phyloP scores from a whole-genome alignment of 2,329 filamentous ascomycete genomes.

The Fusarium sp. region DNA sequence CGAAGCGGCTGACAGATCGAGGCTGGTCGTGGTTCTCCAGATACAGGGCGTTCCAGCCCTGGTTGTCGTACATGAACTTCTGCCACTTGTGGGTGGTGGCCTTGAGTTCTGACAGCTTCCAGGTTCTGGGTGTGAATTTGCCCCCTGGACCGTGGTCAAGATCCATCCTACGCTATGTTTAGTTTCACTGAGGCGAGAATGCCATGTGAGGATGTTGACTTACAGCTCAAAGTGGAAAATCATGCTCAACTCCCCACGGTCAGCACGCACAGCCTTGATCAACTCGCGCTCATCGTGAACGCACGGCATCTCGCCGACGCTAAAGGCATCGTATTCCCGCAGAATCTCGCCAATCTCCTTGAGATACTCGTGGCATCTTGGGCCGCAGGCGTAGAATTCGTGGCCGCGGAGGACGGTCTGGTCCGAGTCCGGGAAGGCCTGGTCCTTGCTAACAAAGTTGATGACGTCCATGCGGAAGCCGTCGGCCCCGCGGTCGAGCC shows the following conservation, averaged over 20 bases:
- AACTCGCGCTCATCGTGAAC: conserved; percentile 56
- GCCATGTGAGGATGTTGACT: conserved; percentile 28
- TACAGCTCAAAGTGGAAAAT: conserved; percentile 78
- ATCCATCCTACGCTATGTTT: conserved; percentile 54
- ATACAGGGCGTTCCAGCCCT: conserved; percentile 74
- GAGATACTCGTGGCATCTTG: conserved; percentile 60
- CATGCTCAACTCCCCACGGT: conserved; percentile 74
- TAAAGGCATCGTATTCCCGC: conserved; percentile 61
- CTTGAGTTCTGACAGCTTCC: conserved; percentile 65
- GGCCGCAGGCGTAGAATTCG: conserved; percentile 66
- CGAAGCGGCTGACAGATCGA: conserved; percentile 68
- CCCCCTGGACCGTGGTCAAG: conserved; percentile 59
- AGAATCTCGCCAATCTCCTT: conserved; percentile 59
- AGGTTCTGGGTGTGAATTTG: conserved; percentile 57
- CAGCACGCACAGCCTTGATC: conserved; percentile 63
- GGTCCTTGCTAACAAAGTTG: conserved; percentile 74
- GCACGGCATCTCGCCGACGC: conserved; percentile 64
- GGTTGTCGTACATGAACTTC: conserved; percentile 67
- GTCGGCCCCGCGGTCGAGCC: conserved; percentile 75
- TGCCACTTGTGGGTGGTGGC: conserved; percentile 68
- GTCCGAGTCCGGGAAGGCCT: conserved; percentile 63
- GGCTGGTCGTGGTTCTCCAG: conserved; percentile 76
- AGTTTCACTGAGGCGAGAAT: not conserved
- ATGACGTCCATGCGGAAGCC: conserved; percentile 77
- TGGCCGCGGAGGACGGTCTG: conserved; percentile 47